phyloP scores from a whole-genome alignment of 495 filamentous ascomycete species.

The Massariosphaeria phaeospora region DNA sequence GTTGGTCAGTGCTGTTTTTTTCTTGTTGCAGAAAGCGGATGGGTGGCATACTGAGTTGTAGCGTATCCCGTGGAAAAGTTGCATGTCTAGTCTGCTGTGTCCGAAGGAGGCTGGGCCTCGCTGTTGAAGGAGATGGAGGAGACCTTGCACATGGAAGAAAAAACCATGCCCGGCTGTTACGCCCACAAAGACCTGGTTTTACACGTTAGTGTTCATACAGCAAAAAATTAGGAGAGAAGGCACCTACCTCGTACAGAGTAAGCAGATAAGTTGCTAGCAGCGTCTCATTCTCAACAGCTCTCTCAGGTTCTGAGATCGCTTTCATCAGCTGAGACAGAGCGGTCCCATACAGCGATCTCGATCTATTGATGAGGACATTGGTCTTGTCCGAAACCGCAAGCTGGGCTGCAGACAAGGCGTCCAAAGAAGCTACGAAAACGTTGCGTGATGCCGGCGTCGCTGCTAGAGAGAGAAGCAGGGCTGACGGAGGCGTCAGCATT shows the following conservation, averaged over 20 bases:
- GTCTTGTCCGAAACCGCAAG: slow-evolving; percentile 19
- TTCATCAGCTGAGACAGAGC: slow-evolving; percentile 18
- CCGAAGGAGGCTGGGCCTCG: slow-evolving; percentile 21
- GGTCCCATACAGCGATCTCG: slow-evolving; percentile 18
- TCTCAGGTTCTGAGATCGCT: neutral
- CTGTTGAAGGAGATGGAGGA: slow-evolving; percentile 11
- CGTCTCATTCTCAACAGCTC: slow-evolving; percentile 19
- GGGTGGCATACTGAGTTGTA: slow-evolving; percentile 19
- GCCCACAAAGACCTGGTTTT: slow-evolving; percentile 24
- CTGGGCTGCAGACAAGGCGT: slow-evolving; percentile 24
- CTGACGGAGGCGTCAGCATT: slow-evolving; percentile 24
- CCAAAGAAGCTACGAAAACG: slow-evolving; percentile 13
- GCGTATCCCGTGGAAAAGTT: slow-evolving; percentile 24
- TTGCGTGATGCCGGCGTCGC: neutral
- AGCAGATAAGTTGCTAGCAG: slow-evolving; percentile 27
- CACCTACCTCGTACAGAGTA: slow-evolving; percentile 21
- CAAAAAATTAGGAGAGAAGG: neutral
- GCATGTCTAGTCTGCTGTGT: slow-evolving; percentile 3
- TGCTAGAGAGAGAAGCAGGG: slow-evolving; percentile 22
- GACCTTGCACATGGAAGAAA: slow-evolving; percentile 27
- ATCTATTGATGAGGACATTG: slow-evolving; percentile 18
- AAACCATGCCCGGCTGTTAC: slow-evolving; percentile 21
- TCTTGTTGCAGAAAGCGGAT: neutral
- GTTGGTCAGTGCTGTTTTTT: neutral
- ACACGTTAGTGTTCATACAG: neutral